Base-by-base conservation (phyloP, 495 filamentous ascomycete species). In the Hypoxylon rickii region DNA sequence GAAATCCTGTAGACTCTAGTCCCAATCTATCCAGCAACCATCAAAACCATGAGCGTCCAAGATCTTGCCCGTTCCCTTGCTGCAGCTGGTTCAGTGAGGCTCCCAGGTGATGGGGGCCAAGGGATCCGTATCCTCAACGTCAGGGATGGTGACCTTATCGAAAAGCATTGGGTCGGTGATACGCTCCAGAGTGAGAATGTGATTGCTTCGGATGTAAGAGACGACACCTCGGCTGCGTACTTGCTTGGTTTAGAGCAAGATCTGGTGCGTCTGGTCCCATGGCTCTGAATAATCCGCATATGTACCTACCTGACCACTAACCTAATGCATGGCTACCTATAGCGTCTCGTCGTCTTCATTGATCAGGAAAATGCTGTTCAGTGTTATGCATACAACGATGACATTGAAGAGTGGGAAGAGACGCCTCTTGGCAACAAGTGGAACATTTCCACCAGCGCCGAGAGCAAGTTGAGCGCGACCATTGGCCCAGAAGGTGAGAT, bases 321-420 rank as follows among this genome's bases (percentile, higher is more conserved):
- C n/a, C n/a, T n/a, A n/a, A n/a, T 3, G 5, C 5, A 10, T 36
- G 6, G 10, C 20, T 8, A 33, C 21, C 10, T 26, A 13, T 10
- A 61, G 57, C 57, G 57, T 32, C 50, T 44, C 5, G 57, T 61
- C 29, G 39, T 61, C 5, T 61, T 55, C 19, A 49, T 61, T 34
- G 51, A 55, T 10, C 38, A 55, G 12, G 40, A 55, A 0, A 50
- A 55, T 26, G 19, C 21, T 26, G 26, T 61, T 26, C 50, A 50
- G 36, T 61, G 50, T 19, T 61, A 44, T 37, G 38, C 36, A 55
- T 61, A 61, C 26, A 34, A 55, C 6, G 57, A 61, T 2, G 50
- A 61, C 20, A 44, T 44, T 5, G 57, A 61, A 32, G 57, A 61
- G 12, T 61, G 57, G 57, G 57, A 61, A 38, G 57, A 61, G 38